A percentile compares a stretch with the other conserved stretches of the same genome.
These are phyloP conservation scores for Botrytis galanthina DNA, from an alignment of 2,329 filamentous ascomycete genomes.

Conservation along the genomic window DNA sequence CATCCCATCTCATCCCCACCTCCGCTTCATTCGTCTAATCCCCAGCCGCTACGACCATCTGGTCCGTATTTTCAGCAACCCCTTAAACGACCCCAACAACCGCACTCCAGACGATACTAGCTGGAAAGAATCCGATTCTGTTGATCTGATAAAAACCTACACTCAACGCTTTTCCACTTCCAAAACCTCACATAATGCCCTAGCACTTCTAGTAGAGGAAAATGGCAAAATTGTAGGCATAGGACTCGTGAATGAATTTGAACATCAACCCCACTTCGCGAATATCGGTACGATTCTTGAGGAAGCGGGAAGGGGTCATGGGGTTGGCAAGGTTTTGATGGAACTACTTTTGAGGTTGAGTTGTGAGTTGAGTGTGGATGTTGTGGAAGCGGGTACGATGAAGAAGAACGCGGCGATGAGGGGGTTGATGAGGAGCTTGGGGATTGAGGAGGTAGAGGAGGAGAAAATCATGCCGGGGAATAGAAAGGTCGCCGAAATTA, in stretches of 20 bases:
- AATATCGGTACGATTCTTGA: constrained; percentile 12
- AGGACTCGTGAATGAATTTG: neutral
- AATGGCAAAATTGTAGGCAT: neutral
- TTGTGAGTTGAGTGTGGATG: constrained; percentile 23
- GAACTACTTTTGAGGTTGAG: constrained; percentile 23
- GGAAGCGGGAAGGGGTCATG: neutral
- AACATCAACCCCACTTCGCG: neutral
- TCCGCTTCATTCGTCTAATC: constrained; percentile 23
- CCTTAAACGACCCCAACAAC: constrained; percentile 3
- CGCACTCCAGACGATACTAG: neutral
- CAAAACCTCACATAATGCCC: neutral
- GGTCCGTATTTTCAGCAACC: constrained; percentile 14
- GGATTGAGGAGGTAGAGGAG: constrained; percentile 23
- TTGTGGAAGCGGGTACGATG: constrained; percentile 24
- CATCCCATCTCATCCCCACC: constrained; percentile 20
- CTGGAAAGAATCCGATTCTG: neutral
- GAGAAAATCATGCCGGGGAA: constrained; percentile 7
- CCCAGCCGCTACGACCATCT: constrained; percentile 12
- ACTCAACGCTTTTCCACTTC: neutral
- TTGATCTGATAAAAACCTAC: neutral
- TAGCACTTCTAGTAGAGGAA: neutral
- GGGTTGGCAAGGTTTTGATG: neutral
- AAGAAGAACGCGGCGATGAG: constrained; percentile 26
- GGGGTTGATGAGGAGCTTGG: constrained; percentile 23
- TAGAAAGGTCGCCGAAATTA: neutral